Evolutionary conservation across 2,329 filamentous ascomycete species (phyloP), one percentile per base, ranked within the genome.

Genomic region (Xylariaceae sp.): DNA sequence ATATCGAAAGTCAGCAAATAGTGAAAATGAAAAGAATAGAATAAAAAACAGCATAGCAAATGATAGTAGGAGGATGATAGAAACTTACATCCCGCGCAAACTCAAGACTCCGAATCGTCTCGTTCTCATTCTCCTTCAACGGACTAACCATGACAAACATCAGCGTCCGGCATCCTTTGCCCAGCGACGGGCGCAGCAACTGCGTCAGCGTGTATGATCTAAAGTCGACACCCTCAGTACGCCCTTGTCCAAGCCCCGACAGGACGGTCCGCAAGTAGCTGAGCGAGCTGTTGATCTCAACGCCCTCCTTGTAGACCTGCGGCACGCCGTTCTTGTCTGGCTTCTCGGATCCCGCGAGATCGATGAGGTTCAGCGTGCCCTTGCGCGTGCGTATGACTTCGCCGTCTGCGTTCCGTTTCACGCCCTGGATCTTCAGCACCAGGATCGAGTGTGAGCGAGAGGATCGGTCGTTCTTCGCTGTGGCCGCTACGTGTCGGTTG

Each of bases 141-240:
- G 94, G 94, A 64, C 88, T 94, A 54, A 96, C 88, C 91, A 97
- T 97, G 70, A 97, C 90, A 71, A 99, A 96, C 94, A 99, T 99
- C 65, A 99, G 85, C 0, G 94, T 99, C 74, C 96, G 95, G 64
- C 88, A 94, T 71, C 96, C 96, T 12, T 94, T 94, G 3, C 94
- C 92, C 6, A 99, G 77, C 2, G 90, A 96, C 68, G 94, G 95
- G 81, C 97, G 90, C 39, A 99, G 80, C 46, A 99, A 80, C 68
- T 96, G 95, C 6, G 94, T 99, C 61, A 99, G 80, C 81, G 96
- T 97, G 64, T 89, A 96, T 74, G 97, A 97, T 52, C 94, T 80
- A 74, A 97, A 99, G 1, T 94, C 94, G 44, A 99, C 83, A 67
- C 96, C 92, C 4, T 80, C 81, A 29, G 80, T 83, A 61, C 86